These are phyloP conservation scores for Aspergillus aculeatinus DNA, from an alignment of 2,329 filamentous ascomycete species.

Conservation along the genomic window DNA sequence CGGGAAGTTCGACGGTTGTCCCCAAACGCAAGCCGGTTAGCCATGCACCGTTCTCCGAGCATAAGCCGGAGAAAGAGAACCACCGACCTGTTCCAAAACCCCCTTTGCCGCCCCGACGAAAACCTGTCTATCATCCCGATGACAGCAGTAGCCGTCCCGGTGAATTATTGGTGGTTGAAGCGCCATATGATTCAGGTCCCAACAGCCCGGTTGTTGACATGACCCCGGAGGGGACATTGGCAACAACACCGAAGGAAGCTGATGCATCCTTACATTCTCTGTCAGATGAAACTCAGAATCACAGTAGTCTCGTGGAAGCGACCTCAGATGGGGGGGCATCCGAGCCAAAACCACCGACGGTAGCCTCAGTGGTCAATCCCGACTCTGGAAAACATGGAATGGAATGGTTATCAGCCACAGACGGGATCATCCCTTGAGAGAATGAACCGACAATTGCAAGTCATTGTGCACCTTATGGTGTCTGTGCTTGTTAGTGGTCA, in stretches of 20 bases:
- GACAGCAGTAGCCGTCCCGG: constrained; percentile 40
- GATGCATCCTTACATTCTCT: neutral
- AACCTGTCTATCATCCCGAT: constrained; percentile 33
- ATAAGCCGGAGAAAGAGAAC: constrained; percentile 30
- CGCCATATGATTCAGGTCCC: constrained; percentile 61
- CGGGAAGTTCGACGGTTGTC: constrained; percentile 52
- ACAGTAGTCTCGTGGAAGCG: neutral
- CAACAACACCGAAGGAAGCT: constrained; percentile 11
- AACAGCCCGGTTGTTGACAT: constrained; percentile 34
- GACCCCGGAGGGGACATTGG: constrained; percentile 13
- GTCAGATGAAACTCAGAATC: neutral
- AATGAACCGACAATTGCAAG: neutral
- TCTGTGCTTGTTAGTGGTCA: neutral
- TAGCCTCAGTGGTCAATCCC: neutral
- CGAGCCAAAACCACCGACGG: neutral
- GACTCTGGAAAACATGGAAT: constrained; percentile 16
- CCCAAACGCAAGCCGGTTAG: constrained; percentile 66
- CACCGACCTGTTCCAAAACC: constrained; percentile 44
- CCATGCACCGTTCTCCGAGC: constrained; percentile 40
- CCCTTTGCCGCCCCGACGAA: constrained; percentile 50
- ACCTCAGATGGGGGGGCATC: neutral
- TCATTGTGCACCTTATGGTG: too few species aligned
- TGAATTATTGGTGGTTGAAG: constrained; percentile 64
- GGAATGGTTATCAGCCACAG: constrained; percentile 21
- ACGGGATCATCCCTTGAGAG: constrained; percentile 16